Base-by-base conservation (phyloP, 345 rosid genomes). In the Brassica juncea region DNA sequence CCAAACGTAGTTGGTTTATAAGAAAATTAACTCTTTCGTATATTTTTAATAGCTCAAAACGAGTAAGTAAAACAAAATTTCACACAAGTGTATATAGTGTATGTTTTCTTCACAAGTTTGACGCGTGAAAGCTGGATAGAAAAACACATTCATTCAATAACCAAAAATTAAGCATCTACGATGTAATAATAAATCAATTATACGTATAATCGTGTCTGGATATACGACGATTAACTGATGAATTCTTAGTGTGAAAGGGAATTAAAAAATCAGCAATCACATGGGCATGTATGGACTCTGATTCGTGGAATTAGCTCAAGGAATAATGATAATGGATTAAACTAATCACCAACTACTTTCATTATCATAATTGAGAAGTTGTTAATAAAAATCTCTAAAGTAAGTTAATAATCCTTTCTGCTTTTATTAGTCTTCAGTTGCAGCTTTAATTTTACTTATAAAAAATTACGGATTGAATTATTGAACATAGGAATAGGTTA, bases 341-440 rank as follows among this genome's bases (percentile, higher is more conserved):
- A 64, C 1, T 60, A 77, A 71, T 77, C 81, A 54, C 76, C 81
- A 77, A 71, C 76, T 55, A 70, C 81, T 71, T 77, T 71, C 32
- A 63, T 34, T 58, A 64, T 62, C 75, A 70, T 77, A 34, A 70
- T 77, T 77, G 80, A 70, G 28, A 76, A 76, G 68, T 58, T 70
- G 71, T 27, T 54, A 71, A 64, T 31, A 35, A 63, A 70, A 68
- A 69, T 16, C n/a, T 76, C 16, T 19, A 59, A 76, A 76, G 67
- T 67, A 27, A 69, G 35, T 6, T 77, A n/a, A 15, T 25, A 23
- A 52, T 35, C 14, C 44, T 64, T 71, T 52, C 39, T 35, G 59
- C 71, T 35, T 70, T 35, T 28, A 6, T 71, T 49, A 49, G 55
- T 77, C 70, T 77, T 70, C 42, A 70, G 64, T 49, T 70, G 80